phyloP scores from a whole-genome alignment of 1,284 basidiomycete species.

The Athelia sp. region DNA sequence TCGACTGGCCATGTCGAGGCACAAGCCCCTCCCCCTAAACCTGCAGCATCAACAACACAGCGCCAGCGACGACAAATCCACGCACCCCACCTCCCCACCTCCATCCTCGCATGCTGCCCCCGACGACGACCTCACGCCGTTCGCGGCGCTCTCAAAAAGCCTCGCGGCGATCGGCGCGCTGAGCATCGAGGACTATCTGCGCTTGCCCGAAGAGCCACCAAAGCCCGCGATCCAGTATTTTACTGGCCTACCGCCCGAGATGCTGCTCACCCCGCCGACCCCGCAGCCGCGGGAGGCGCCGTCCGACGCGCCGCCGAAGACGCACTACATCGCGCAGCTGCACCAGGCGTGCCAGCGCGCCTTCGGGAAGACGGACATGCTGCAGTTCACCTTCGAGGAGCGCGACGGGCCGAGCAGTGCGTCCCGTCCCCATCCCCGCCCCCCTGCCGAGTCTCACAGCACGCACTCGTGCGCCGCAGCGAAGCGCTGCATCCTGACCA shows the following conservation, averaged over 20 bases:
- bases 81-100: too few relatives aligned
- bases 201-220: constrained; percentile 5
- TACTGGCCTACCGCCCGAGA: not conserved
- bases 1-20: too few relatives aligned
- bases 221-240: not conserved
- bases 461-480: constrained; percentile 23
- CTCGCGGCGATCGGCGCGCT: constrained; percentile 11
- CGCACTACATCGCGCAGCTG: constrained; percentile 23
- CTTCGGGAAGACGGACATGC: constrained; percentile 30
- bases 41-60: too few relatives aligned
- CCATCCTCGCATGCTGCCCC: too few relatives aligned
- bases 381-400: constrained; percentile 43
- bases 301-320: not conserved
- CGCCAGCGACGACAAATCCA: too few relatives aligned
- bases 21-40: too few relatives aligned
- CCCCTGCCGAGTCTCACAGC: not conserved
- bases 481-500: constrained; percentile 54
- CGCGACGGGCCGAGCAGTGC: constrained; percentile 27
- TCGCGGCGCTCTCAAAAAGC: not conserved
- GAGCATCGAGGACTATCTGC: constrained; percentile 11
- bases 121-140: not conserved
- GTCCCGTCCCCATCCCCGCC: constrained; percentile 6
- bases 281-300: not conserved
- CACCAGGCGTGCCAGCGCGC: constrained; percentile 38
- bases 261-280: not conserved